Percentiles rank a stretch among this genome's conserved stretches.
Evolutionary conservation across 805 yeast genomes (phyloP).

Genomic region (Ogataea philodendri): DNA sequence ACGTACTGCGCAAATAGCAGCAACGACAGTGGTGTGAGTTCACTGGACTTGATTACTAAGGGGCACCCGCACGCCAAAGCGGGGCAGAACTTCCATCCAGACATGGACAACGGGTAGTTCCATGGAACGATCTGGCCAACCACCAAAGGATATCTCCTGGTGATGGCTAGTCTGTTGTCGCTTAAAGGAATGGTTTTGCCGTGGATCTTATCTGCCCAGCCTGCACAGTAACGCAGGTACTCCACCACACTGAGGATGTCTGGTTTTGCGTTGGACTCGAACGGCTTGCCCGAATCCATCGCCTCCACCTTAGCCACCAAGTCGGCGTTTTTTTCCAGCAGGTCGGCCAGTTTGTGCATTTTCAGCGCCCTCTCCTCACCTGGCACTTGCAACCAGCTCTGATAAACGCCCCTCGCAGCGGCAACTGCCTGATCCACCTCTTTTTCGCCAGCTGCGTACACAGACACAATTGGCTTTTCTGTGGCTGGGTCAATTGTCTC

Average conservation of each 20-base stretch:
- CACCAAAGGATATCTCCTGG: constrained; percentile 64
- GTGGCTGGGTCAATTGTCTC: constrained; percentile 51
- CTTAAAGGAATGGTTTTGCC: constrained; percentile 41
- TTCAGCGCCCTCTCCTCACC: constrained; percentile 42
- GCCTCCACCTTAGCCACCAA: constrained; percentile 51
- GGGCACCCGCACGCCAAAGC: constrained; percentile 80
- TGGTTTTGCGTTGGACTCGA: constrained; percentile 44
- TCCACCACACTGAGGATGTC: constrained; percentile 48
- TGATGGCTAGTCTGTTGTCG: constrained; percentile 57
- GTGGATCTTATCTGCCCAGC: constrained; percentile 57
- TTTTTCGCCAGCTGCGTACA: constrained; percentile 44
- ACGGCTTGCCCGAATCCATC: constrained; percentile 56
- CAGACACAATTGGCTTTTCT: constrained; percentile 44
- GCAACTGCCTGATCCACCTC: constrained; percentile 52
- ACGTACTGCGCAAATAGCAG: constrained; percentile 58
- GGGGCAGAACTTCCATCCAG: constrained; percentile 80
- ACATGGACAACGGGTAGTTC: constrained; percentile 71
- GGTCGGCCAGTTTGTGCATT: constrained; percentile 48
- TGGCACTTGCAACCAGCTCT: constrained; percentile 44
- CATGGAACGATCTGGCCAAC: constrained; percentile 72
- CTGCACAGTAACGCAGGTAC: constrained; percentile 54
- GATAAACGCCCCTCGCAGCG: constrained; percentile 47
- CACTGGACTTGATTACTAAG: constrained; percentile 70
- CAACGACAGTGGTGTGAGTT: constrained; percentile 70
- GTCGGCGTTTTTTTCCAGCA: constrained; percentile 48